Percentiles rank a stretch among this genome's conserved stretches.
Evolutionary conservation across 768 basidiomycete species (phyloP).

Genomic region (Psilocybe cubensis): DNA sequence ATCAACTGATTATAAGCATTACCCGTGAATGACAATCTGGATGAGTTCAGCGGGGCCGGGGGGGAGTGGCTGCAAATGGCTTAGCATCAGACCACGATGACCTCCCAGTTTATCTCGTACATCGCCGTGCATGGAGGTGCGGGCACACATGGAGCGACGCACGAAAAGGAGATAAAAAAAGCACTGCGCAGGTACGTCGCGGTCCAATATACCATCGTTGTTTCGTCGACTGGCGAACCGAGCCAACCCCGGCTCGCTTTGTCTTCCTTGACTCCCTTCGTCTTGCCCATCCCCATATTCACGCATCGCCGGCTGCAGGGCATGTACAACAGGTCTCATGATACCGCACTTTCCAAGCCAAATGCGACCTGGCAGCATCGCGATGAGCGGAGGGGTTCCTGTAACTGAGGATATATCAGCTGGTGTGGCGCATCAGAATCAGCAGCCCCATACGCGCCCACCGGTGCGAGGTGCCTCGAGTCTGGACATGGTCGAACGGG

Average conservation of each 20-base stretch:
- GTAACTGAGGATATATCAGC: background rate
- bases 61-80: background rate
- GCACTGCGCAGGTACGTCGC: slow-evolving; percentile 57
- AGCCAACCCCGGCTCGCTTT: background rate
- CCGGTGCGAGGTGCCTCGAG: background rate
- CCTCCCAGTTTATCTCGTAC: slow-evolving; percentile 32
- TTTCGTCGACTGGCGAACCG: background rate
- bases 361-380: background rate
- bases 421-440: background rate
- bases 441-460: background rate
- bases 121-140: slow-evolving; percentile 82
- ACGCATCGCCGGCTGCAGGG: slow-evolving; percentile 37
- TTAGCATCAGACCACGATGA: slow-evolving; percentile 13
- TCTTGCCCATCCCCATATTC: background rate
- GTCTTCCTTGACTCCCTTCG: background rate
- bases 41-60: background rate
- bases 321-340: slow-evolving; percentile 47
- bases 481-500: slow-evolving; percentile 49
- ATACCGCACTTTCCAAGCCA: background rate
- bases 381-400: too few relatives aligned
- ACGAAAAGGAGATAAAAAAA: slow-evolving; percentile 56
- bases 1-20: background rate
- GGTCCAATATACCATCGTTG: background rate
- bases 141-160: slow-evolving; percentile 55
- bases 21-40: background rate